A percentile compares a stretch with the other conserved stretches of the same genome.
phyloP scores from a whole-genome alignment of 1,284 basidiomycete genomes.

The Melampsora abietis-canadensis region DNA sequence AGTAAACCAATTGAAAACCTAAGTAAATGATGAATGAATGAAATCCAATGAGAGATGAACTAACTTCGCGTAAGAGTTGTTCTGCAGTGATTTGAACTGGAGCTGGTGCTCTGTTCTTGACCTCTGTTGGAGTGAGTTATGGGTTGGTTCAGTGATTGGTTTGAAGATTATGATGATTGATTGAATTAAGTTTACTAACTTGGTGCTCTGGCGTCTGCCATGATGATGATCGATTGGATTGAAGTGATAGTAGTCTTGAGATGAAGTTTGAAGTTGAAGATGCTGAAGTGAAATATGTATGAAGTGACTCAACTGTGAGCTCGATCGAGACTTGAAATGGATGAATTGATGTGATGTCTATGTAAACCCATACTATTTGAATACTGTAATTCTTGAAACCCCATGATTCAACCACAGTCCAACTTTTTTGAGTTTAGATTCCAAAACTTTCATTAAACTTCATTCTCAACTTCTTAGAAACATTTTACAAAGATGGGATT shows the following conservation, averaged over 20 bases:
- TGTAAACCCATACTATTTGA: background rate
- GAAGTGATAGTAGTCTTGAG: no score
- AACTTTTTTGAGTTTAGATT: background rate
- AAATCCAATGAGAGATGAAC: constrained; percentile 43
- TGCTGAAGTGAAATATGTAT: no score
- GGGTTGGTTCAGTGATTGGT: background rate
- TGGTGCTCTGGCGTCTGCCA: constrained; percentile 40
- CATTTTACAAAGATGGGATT: constrained; percentile 21
- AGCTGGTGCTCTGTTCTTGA: constrained; percentile 43
- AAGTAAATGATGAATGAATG: background rate
- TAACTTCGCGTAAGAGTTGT: constrained; percentile 88
- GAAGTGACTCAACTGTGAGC: background rate
- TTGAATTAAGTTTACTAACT: constrained; percentile 8
- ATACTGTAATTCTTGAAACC: background rate
- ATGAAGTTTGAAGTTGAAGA: background rate
- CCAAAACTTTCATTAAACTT: background rate
- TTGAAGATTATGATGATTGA: background rate
- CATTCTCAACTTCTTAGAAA: background rate
- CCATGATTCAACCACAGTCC: background rate
- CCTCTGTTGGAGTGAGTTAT: constrained; percentile 1
- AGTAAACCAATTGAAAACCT: background rate
- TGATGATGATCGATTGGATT: background rate
- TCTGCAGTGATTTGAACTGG: constrained; percentile 81
- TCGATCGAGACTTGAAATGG: background rate
- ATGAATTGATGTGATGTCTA: background rate